A percentile compares a stretch with the other conserved stretches of the same genome.
Conservation (phyloP, 1,139 yeast genomes). For the Yamadazyma sp. region DNA sequence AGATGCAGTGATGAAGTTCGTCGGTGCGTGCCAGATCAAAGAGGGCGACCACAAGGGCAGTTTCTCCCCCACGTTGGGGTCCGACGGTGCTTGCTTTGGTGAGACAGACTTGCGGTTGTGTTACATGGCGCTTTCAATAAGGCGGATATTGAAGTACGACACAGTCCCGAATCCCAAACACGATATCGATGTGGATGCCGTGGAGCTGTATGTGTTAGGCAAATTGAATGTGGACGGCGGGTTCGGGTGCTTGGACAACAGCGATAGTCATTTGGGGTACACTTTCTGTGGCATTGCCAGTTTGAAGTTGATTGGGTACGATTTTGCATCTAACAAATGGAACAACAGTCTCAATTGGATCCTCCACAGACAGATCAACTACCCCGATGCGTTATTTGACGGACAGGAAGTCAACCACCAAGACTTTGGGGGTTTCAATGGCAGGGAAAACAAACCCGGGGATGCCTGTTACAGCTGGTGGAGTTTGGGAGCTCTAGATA, state of each 20-base stretch:
- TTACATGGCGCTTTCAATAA: slow-evolving; percentile 69
- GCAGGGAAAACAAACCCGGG: slow-evolving; percentile 78
- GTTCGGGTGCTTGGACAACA: slow-evolving; percentile 29
- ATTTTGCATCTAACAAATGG: slow-evolving; percentile 13
- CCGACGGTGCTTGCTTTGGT: slow-evolving; percentile 43
- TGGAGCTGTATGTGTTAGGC: slow-evolving; percentile 42
- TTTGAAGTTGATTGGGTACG: slow-evolving; percentile 40
- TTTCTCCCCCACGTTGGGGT: slow-evolving; percentile 35
- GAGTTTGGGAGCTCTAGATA: slow-evolving; percentile 63
- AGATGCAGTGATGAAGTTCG: slow-evolving; percentile 48
- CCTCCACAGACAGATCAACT: slow-evolving; percentile 60
- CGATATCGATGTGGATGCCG: slow-evolving; percentile 44
- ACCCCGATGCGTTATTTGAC: slow-evolving; percentile 24
- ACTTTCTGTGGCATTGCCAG: slow-evolving; percentile 84
- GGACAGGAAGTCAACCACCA: slow-evolving; percentile 32
- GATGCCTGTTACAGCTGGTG: slow-evolving; percentile 96
- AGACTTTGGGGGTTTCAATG: slow-evolving; percentile 84
- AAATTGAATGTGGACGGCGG: slow-evolving; percentile 69
- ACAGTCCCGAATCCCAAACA: slow-evolving; percentile 18
- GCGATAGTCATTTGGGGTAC: slow-evolving; percentile 86
- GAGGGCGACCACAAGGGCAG: slow-evolving; percentile 60
- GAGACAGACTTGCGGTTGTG: slow-evolving; percentile 74
- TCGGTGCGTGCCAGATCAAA: slow-evolving; percentile 52
- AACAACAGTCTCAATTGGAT: slow-evolving; percentile 54
- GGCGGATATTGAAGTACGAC: slow-evolving; percentile 51